Evolutionary conservation across 1,139 yeast species (phyloP).

Genomic region (Diutina sp.): DNA sequence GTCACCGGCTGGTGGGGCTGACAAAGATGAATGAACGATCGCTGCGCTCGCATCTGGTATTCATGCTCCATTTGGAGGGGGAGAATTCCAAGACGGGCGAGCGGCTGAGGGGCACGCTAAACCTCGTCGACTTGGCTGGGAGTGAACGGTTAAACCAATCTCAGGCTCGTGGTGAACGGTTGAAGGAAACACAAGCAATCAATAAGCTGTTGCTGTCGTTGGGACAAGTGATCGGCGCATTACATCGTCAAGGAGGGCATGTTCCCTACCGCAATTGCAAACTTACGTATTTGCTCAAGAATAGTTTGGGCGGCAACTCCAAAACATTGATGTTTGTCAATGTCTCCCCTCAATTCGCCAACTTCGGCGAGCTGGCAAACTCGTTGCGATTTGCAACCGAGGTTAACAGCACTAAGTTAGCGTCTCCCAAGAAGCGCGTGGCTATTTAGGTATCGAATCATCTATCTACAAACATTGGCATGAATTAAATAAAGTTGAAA

Average conservation of each 20-base stretch:
- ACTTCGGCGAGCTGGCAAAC: conserved; percentile 67
- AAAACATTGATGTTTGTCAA: conserved; percentile 93
- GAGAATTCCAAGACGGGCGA: conserved; percentile 37
- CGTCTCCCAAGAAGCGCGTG: background rate
- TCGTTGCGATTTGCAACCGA: conserved; percentile 85
- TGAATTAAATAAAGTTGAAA: too few species aligned
- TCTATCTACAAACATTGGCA: background rate
- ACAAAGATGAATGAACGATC: conserved; percentile 77
- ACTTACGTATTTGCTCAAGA: conserved; percentile 71
- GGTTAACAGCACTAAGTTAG: conserved; percentile 43
- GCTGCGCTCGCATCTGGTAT: conserved; percentile 57
- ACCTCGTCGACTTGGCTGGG: conserved; percentile 77
- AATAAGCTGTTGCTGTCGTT: conserved; percentile 80
- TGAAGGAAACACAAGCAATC: conserved; percentile 81
- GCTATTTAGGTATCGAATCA: conserved; percentile 2
- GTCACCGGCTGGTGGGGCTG: conserved; percentile 66
- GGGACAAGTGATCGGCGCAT: conserved; percentile 81
- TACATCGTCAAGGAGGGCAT: conserved; percentile 20
- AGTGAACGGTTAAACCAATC: conserved; percentile 75
- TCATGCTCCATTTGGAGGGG: conserved; percentile 52
- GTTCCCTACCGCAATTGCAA: conserved; percentile 45
- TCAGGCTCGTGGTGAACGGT: conserved; percentile 66
- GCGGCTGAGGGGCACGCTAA: conserved; percentile 46
- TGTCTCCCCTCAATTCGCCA: conserved; percentile 53
- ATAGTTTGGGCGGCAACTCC: conserved; percentile 75